Conservation (phyloP, 164 flowering plant species). For the Magnolia kwangsiensis region DNA sequence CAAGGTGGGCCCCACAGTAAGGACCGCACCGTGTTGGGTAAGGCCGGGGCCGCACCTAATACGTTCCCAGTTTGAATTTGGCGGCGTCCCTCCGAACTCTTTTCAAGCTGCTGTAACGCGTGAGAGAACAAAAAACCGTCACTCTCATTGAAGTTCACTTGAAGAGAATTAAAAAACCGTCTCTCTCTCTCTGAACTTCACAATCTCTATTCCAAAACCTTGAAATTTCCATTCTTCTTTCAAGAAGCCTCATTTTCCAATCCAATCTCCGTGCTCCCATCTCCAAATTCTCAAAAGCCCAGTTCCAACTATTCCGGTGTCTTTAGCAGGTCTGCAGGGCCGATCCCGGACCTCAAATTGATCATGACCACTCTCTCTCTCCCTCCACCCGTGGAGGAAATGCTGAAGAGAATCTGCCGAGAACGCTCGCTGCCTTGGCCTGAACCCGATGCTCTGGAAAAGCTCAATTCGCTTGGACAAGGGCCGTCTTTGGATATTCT, state of each 20-base stretch:
- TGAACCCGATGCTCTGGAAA: neutral
- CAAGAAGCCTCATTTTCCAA: neutral
- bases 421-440: constrained; percentile 13
- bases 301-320: neutral
- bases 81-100: no score
- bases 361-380: constrained; percentile 3
- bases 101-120: no score
- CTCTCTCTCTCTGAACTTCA: no score
- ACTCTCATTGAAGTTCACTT: no score
- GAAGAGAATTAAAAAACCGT: no score
- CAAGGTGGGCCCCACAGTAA: no score
- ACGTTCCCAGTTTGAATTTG: no score
- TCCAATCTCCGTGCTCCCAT: neutral
- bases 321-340: neutral
- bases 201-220: no score
- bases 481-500: constrained; percentile 23
- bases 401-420: constrained; percentile 4
- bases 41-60: no score
- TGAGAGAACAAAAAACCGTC: no score
- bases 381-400: constrained; percentile 11
- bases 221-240: no score
- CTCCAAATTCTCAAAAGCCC: neutral
- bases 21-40: no score
- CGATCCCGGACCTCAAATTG: neutral
- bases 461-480: constrained; percentile 31